Evolutionary conservation across 1,284 basidiomycete genomes (phyloP), one percentile per base, ranked within the genome.

Genomic region (Schizopora paradoxa): DNA sequence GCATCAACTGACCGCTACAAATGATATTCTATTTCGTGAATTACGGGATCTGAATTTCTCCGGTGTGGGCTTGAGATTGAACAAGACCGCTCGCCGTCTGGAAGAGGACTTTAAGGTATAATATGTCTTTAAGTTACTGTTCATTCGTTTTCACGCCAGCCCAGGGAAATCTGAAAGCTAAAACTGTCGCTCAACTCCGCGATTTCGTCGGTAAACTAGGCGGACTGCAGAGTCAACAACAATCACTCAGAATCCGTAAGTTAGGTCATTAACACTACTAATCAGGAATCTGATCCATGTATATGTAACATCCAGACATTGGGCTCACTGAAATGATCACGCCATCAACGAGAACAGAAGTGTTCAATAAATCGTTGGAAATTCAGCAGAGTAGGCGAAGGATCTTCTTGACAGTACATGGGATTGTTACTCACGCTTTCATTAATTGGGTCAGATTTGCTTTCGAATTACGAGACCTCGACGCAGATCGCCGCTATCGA

Each of bases 131-230:
- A 29, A 37, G 2, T 13, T 39, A 6, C 47, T 43, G 28, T 56
- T 29, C 41, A n/a, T 18, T 35, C 8, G 39, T 16, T 22, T 33
- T 36, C 18, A 62, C 54, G 13, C 45, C 21, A 39, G 18, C n/a
- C n/a, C 56, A 85, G 80, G 76, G 76, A 46, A 72, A 83, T 34
- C 76, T 88, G 49, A 76, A 86, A 61, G 86, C 89, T n/a, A 90
- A 91, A 66, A 94, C 91, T 4, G 89, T 96, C 21, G 79, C 86
- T 3, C 91, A 99, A 64, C 74, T 99, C 59, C 81, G 86, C 50
- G 91, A 95, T 58, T 98, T 99, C 65, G 95, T 99, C 6, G 91
- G 93, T 11, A 91, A 90, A 60, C 72, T 99, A 1, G 91, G 92
- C 28, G 90, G 91, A 1, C 69, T 99, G 52, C 91, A 98, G 66